Conservation (phyloP, 192 early-diverging fungal species). For the Coemansia nantahalensis region DNA sequence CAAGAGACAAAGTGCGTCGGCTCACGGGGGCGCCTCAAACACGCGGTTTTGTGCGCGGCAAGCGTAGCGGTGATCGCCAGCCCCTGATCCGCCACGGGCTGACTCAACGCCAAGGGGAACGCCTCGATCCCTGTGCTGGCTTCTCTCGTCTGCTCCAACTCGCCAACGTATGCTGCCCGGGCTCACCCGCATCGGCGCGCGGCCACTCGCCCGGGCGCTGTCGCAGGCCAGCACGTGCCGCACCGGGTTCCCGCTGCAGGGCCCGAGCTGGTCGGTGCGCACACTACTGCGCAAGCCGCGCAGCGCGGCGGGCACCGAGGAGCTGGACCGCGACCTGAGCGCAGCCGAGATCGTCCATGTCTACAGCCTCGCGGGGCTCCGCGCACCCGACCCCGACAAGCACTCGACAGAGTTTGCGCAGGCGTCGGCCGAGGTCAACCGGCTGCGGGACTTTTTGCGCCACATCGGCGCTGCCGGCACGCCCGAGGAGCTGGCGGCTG, state of each 20-base stretch:
- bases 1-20: too few relatives aligned
- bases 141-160: too few relatives aligned
- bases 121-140: too few relatives aligned
- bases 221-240: too few relatives aligned
- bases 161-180: too few relatives aligned
- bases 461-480: conserved; percentile 21
- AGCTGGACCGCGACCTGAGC: conserved; percentile 10
- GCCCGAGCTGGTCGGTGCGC: conserved; percentile 23
- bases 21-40: too few relatives aligned
- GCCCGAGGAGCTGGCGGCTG: conserved; percentile 18
- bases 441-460: conserved; percentile 41
- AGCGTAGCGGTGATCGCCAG: too few relatives aligned
- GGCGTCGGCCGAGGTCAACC: conserved; percentile 20
- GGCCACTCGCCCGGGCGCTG: background rate
- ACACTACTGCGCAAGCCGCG: conserved; percentile 16
- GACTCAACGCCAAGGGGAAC: too few relatives aligned
- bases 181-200: background rate
- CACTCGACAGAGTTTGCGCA: conserved; percentile 5
- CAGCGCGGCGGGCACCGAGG: background rate
- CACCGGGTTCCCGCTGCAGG: conserved; percentile 12
- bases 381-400: conserved; percentile 11
- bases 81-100: too few relatives aligned
- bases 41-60: too few relatives aligned
- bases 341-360: conserved; percentile 15
- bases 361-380: conserved; percentile 27